Conservation (phyloP, 768 basidiomycete species). For the Boletus sensibilis region DNA sequence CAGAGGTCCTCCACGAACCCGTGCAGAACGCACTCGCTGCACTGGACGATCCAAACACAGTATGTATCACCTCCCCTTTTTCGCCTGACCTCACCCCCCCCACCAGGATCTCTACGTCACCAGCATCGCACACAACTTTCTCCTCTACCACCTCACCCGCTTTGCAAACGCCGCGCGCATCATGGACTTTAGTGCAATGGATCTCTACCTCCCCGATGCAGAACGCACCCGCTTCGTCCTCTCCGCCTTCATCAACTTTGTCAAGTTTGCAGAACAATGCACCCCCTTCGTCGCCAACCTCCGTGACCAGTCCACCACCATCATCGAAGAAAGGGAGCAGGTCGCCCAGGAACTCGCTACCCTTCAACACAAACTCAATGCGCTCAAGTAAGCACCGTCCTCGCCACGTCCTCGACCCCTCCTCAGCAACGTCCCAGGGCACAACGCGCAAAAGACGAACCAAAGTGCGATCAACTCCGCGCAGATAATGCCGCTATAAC, state of each 20-base stretch:
- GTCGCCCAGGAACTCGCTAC: constrained; percentile 48
- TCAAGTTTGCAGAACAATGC: constrained; percentile 83
- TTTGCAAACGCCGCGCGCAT: constrained; percentile 73
- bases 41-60: constrained; percentile 54
- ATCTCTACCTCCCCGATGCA: constrained; percentile 69
- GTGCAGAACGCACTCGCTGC: constrained; percentile 52
- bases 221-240: constrained; percentile 73
- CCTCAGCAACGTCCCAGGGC: constrained; percentile 39
- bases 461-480: constrained; percentile 58
- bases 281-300: constrained; percentile 60
- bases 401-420: not conserved
- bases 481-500: constrained; percentile 61
- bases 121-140: constrained; percentile 58
- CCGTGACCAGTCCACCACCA: constrained; percentile 53
- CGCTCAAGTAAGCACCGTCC: constrained; percentile 49
- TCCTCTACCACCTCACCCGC: constrained; percentile 72
- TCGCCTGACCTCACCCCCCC: not conserved
- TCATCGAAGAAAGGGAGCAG: constrained; percentile 63
- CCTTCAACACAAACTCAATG: constrained; percentile 49
- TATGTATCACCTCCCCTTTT: constrained; percentile 27
- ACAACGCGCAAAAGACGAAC: constrained; percentile 67
- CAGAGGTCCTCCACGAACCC: constrained; percentile 58
- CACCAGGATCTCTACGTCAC: constrained; percentile 68
- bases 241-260: constrained; percentile 90
- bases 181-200: constrained; percentile 73